These are phyloP conservation scores for Lippia alba DNA, from an alignment of 305 asterid species.

Conservation along the genomic window DNA sequence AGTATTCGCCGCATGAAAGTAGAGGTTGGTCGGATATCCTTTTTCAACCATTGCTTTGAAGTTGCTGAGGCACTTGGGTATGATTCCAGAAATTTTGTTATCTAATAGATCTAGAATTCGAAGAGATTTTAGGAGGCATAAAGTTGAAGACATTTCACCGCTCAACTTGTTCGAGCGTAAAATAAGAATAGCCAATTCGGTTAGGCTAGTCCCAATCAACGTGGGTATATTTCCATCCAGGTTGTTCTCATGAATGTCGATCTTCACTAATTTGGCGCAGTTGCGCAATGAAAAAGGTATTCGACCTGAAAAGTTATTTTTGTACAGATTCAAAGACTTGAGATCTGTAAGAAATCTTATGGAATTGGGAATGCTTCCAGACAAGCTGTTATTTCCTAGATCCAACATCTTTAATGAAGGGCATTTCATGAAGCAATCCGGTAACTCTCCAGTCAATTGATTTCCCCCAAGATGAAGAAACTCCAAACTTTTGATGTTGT, in stretches of 20 bases:
- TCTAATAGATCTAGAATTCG: constrained; percentile 47
- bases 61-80: constrained; percentile 36
- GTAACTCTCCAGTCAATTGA: background rate
- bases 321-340: constrained; percentile 17
- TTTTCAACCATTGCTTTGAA: constrained; percentile 40
- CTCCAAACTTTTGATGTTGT: background rate
- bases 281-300: constrained; percentile 37
- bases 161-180: constrained; percentile 41
- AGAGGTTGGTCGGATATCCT: background rate
- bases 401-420: background rate
- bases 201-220: constrained; percentile 24
- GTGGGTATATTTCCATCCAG: constrained; percentile 30
- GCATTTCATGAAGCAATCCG: background rate
- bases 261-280: constrained; percentile 24
- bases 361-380: constrained; percentile 30
- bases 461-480: background rate
- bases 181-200: constrained; percentile 19
- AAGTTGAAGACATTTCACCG: constrained; percentile 35
- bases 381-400: background rate
- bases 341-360: constrained; percentile 8
- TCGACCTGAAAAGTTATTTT: constrained; percentile 32
- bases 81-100: constrained; percentile 39
- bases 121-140: constrained; percentile 37
- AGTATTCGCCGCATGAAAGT: background rate
- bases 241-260: constrained; percentile 27